Conservation (phyloP, 441 rosid genomes). For the Lepidium campestre region DNA sequence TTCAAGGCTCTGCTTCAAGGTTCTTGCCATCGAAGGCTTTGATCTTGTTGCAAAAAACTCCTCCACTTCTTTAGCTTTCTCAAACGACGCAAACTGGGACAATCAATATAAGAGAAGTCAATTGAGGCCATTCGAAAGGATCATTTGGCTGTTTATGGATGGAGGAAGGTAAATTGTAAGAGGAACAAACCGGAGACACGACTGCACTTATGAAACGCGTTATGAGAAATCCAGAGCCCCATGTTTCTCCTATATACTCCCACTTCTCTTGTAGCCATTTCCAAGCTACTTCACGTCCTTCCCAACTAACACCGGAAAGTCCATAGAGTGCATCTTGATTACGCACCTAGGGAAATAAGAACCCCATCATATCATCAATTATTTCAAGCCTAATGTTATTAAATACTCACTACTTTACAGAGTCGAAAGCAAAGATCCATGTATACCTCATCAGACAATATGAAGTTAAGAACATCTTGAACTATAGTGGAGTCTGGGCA, state of each 20-base stretch:
- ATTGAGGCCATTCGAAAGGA: neutral
- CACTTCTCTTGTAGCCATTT: constrained; percentile 81
- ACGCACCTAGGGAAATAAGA: constrained; percentile 53
- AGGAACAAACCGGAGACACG: constrained; percentile 71
- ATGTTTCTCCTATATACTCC: constrained; percentile 63
- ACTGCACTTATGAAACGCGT: constrained; percentile 62
- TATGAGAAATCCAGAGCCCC: constrained; percentile 71
- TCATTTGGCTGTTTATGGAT: neutral
- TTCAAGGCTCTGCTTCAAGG: constrained; percentile 94
- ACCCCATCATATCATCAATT: neutral
- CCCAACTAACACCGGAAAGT: constrained; percentile 52
- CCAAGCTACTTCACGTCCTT: constrained; percentile 96
- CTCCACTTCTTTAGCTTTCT: constrained; percentile 74
- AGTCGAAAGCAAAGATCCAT: neutral
- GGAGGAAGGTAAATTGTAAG: neutral
- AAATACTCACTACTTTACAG: neutral
- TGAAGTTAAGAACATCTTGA: constrained; percentile 70
- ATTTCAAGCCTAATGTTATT: neutral
- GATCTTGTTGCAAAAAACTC: constrained; percentile 69
- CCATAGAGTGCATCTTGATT: constrained; percentile 75
- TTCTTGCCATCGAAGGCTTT: constrained; percentile 64
- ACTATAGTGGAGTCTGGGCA: constrained; percentile 60
- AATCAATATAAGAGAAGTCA: neutral
- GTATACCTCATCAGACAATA: constrained; percentile 74
- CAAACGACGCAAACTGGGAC: constrained; percentile 71